Evolutionary conservation across 1,284 basidiomycete genomes (phyloP).

Genomic region (Fereydounia khargensis): DNA sequence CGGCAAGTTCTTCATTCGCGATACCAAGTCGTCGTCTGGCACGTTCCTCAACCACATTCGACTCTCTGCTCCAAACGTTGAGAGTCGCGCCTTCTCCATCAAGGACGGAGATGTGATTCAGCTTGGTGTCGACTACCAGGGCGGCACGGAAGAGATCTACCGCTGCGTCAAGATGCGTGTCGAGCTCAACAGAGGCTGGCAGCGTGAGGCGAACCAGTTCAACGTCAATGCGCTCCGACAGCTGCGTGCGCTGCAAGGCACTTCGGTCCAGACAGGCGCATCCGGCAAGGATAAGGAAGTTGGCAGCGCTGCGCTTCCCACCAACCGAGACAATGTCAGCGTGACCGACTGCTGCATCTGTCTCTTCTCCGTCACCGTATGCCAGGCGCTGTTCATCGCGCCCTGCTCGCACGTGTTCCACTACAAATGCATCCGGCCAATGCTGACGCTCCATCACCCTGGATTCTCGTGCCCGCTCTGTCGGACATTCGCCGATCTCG

Average conservation of each 20-base stretch:
- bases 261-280: constrained; percentile 8
- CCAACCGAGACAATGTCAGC: constrained; percentile 40
- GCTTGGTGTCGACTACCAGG: constrained; percentile 96
- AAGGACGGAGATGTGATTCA: constrained; percentile 94
- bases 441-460: constrained; percentile 80
- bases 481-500: constrained; percentile 77
- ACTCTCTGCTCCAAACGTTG: constrained; percentile 77
- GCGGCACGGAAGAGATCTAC: constrained; percentile 94
- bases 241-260: constrained; percentile 69
- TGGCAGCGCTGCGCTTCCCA: constrained; percentile 14
- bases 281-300: constrained; percentile 15
- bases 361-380: constrained; percentile 87
- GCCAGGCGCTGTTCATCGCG: constrained; percentile 93
- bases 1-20: constrained; percentile 78
- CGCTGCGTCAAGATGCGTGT: constrained; percentile 96
- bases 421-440: constrained; percentile 94
- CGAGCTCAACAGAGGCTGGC: constrained; percentile 79
- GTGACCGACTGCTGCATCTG: constrained; percentile 57
- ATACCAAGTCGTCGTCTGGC: constrained; percentile 85
- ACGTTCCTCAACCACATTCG: constrained; percentile 96
- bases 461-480: constrained; percentile 95
- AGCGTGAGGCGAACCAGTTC: constrained; percentile 83
- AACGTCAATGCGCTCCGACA: constrained; percentile 82
- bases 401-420: constrained; percentile 84
- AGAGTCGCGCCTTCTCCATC: constrained; percentile 71